Evolutionary conservation across 345 rosid species (phyloP), one percentile per base, ranked within the genome.

Genomic region (Sisymbrium irio): DNA sequence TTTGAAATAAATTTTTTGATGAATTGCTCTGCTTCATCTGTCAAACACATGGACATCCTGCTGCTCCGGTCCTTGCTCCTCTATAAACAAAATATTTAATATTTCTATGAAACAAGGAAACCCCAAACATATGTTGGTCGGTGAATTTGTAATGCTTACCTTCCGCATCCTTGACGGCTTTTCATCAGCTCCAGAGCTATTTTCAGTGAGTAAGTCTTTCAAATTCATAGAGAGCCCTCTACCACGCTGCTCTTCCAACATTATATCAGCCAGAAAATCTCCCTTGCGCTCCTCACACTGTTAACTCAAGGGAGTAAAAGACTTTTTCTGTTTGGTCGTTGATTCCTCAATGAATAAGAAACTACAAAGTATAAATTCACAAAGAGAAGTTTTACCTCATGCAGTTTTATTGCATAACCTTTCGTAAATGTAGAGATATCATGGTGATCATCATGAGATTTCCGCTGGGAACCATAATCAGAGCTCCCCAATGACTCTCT

Each of bases 1-100:
- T 84, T 95, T 2, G 85, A 90, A 73, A 95, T 85, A 84, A 95
- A 92, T 62, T 92, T 96, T 74, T 90, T 92, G 4, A 95, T 82
- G 77, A 82, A 92, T 79, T 85, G 88, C 75, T 90, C 97, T 13
- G 97, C 99, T 73, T 92, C 97, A 47, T 90, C 96, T 13, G 91
- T 86, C 78, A 95, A 85, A 54, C 86, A 67, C 83, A 63, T 80
- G 51, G 97, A 86, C 92, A 83, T 83, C 78, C 90, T 87, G 47
- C 72, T 85, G 77, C 86, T 87, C 81, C 79, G 17, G 14, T 90
- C 97, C 69, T 79, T 86, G 77, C 92, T 92, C 82, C 83, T 85
- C 97, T 90, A 84, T 45, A 7, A 46, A 19, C 55, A 25, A 10
- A 10, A 17, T 11, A 30, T 3, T 14, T n/a, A 5, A 28, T 4